Conservation (phyloP, 2,329 filamentous ascomycete genomes). For the Grosmannia serpens region DNA sequence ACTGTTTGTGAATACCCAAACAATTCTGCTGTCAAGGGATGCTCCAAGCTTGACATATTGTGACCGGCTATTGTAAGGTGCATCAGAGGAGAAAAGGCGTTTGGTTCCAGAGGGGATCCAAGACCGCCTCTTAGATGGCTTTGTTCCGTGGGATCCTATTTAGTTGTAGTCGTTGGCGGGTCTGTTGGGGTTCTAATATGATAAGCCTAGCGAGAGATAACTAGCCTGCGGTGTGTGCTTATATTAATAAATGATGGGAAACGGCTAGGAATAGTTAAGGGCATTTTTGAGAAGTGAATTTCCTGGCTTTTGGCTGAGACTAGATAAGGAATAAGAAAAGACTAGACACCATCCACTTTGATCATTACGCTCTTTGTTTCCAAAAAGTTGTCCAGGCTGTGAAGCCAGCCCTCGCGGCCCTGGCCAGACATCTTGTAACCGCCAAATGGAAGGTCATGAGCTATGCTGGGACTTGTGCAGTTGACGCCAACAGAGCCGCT, state of each 20-base stretch:
- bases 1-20: slow-evolving; percentile 19
- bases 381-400: slow-evolving; percentile 23
- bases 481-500: slow-evolving; percentile 45
- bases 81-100: slow-evolving; percentile 17
- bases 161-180: no score
- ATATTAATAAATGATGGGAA: no score
- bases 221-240: no score
- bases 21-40: slow-evolving; percentile 17
- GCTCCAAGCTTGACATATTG: slow-evolving; percentile 8
- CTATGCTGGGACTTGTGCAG: slow-evolving; percentile 21
- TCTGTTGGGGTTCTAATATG: background rate
- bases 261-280: background rate
- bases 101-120: slow-evolving; percentile 19
- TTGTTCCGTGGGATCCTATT: slow-evolving; percentile 18
- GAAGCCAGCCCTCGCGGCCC: slow-evolving; percentile 22
- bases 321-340: no score
- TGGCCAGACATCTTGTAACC: slow-evolving; percentile 27
- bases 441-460: slow-evolving; percentile 26
- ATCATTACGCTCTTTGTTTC: slow-evolving; percentile 19
- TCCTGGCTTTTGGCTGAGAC: no score
- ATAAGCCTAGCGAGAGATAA: no score
- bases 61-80: slow-evolving; percentile 17
- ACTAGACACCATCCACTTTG: slow-evolving; percentile 7
- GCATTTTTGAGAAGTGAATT: no score
- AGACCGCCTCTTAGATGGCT: slow-evolving; percentile 24